Base-by-base conservation (phyloP, 495 filamentous ascomycete genomes). In the Talaromyces stipitatus region DNA sequence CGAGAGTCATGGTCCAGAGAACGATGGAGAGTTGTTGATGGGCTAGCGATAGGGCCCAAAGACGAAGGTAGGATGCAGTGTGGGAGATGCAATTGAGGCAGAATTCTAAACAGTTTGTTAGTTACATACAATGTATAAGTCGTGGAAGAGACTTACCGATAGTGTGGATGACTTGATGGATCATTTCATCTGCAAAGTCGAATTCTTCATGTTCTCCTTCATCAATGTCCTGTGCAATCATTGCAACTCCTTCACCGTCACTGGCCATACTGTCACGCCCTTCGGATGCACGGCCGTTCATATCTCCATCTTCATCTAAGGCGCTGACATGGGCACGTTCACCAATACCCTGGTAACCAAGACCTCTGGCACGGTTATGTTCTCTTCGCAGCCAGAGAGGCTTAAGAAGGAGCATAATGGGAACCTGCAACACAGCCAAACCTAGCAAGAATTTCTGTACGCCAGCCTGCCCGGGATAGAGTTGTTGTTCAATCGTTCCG, bases 31-130 rank as follows among this genome's bases (percentile, higher is more conserved):
- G 89, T 77, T 97, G 94, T 66, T 97, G 94, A 78, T 98, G 94
- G 9, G 94, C 94, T 47, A 99, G 85, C 2, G 94, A 97, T 62
- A 99, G 75, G 28, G 94, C 94, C 94, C 94, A 99, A 32, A 99
- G 86, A 78, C 94, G 94, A 38, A 99, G 87, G 73, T 99, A 99
- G 5, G 95, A 97, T 9, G 94, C 94, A 3, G 94, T 99, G 74
- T 99, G 94, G 5, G 94, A 97, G 63, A 99, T 92, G 75, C 91
- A 97, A 76, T 97, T 97, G 61, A 99, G 82, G 72, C 94, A 97
- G 76, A 99, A 99, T 78, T 98, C 94, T 90, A 55, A 55, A 55
- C 24, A 18, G 1, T 38, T 24, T 14, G 50, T 63, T 45, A 65
- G 62, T 29, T 3, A 54, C 1, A 16, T 23, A 52, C 14, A 24